phyloP scores from a whole-genome alignment of 257 asterid species.

The Parsonsia alboflavescens region DNA sequence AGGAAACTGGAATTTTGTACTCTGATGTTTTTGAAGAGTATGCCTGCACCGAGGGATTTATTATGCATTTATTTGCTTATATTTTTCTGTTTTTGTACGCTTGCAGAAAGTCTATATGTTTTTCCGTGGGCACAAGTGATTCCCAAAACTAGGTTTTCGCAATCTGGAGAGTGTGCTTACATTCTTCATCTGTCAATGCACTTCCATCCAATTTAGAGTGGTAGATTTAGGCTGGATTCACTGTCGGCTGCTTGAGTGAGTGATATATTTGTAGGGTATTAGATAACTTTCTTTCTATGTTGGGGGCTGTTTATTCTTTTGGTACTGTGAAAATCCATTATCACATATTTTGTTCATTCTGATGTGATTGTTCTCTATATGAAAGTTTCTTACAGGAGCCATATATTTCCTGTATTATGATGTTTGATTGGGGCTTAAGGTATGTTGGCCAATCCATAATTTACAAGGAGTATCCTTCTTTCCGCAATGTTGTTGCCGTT shows the following conservation, averaged over 20 bases:
- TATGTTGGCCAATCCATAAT: background rate
- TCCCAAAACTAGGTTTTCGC: background rate
- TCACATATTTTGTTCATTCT: background rate
- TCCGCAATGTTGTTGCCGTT: too few relatives aligned
- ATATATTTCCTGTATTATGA: background rate
- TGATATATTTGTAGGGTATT: slow-evolving; percentile 9
- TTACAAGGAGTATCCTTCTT: too few relatives aligned
- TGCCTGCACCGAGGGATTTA: background rate
- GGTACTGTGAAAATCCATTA: too few relatives aligned
- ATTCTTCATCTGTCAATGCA: background rate
- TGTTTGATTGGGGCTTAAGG: background rate
- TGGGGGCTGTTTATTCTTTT: slow-evolving; percentile 4
- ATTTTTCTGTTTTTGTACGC: background rate
- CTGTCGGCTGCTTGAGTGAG: background rate
- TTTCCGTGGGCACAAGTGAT: slow-evolving; percentile 82
- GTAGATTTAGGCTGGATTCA: slow-evolving; percentile 10
- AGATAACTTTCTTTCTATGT: background rate
- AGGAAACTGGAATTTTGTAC: slow-evolving; percentile 23
- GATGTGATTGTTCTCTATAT: background rate
- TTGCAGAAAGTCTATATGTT: slow-evolving; percentile 79
- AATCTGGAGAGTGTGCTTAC: slow-evolving; percentile 3
- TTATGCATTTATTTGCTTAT: background rate
- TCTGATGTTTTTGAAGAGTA: background rate
- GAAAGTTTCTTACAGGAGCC: background rate
- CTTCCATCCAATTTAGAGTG: slow-evolving; percentile 5